Conservation (phyloP, 2,329 filamentous ascomycete species). For the Verticillium dahliae region DNA sequence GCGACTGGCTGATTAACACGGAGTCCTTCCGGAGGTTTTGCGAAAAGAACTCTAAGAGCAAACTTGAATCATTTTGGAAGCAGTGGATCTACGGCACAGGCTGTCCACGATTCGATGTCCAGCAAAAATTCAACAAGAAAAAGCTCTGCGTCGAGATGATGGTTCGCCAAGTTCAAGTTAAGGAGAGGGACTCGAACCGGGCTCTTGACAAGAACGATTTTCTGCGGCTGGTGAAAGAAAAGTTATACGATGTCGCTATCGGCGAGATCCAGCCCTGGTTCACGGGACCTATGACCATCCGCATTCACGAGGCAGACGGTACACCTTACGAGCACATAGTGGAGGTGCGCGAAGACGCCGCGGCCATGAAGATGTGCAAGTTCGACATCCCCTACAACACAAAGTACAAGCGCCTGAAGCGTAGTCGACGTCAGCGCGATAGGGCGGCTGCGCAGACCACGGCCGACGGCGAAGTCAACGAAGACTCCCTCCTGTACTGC, state of each 20-base stretch:
- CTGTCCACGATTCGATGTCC: slow-evolving; percentile 80
- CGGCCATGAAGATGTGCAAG: slow-evolving; percentile 55
- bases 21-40: slow-evolving; percentile 76
- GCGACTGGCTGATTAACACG: slow-evolving; percentile 67
- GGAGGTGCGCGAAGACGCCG: slow-evolving; percentile 81
- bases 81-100: slow-evolving; percentile 90
- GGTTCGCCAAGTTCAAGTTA: slow-evolving; percentile 67
- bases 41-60: slow-evolving; percentile 81
- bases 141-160: slow-evolving; percentile 89
- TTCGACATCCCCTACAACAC: slow-evolving; percentile 98
- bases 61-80: slow-evolving; percentile 83
- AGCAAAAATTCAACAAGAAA: slow-evolving; percentile 95
- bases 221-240: slow-evolving; percentile 77
- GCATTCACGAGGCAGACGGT: slow-evolving; percentile 96
- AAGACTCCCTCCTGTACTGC: slow-evolving; percentile 83
- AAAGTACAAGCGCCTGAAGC: slow-evolving; percentile 95
- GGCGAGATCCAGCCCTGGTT: slow-evolving; percentile 73
- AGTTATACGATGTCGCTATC: slow-evolving; percentile 60
- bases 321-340: slow-evolving; percentile 98
- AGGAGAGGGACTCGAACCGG: slow-evolving; percentile 39
- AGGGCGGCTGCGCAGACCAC: slow-evolving; percentile 53
- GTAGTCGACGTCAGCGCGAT: slow-evolving; percentile 45
- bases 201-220: slow-evolving; percentile 57
- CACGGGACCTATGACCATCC: slow-evolving; percentile 93
- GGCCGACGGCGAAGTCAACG: slow-evolving; percentile 50